Base-by-base conservation (phyloP, 2,329 filamentous ascomycete species). In the Fusarium transvaalense region DNA sequence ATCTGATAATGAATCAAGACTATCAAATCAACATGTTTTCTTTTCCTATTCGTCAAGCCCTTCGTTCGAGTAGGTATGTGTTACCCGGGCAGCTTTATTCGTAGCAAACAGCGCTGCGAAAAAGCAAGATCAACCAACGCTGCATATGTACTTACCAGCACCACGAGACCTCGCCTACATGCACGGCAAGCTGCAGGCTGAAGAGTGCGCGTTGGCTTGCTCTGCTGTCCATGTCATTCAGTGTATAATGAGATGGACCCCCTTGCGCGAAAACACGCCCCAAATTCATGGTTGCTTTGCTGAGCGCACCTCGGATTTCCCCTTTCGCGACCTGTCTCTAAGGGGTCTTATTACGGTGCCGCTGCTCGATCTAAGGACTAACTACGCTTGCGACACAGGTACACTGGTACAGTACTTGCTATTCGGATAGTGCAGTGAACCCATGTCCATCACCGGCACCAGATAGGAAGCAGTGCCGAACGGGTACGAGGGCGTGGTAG, bases 91-190 rank as follows among this genome's bases (percentile, higher is more conserved):
- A 35, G 45, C 32, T 54, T 27, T 27, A 41, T 37, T 50, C 29
- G 23, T 29, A 37, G 35, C 29, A 42, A 31, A 43, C 38, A 35
- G 23, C 29, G 35, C 27, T 39, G 27, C 31, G 21, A 47, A 68
- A 50, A 52, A 64, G 56, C 51, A 63, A 70, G 61, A 39, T 57
- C 41, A 50, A 51, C 38, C 60, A 27, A 29, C 10, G 29, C 29
- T 39, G 50, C 54, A 64, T 39, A 38, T 27, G 31, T 55, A 63
- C 63, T 63, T 55, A 55, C 42, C 21, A 32, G 53, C 64, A 72
- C 73, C 75, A 76, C 75, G 74, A 72, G 75, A 76, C 75, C 73
- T 72, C 60, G 65, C 61, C 72, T 71, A 65, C 69, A 77, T 77
- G 75, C 74, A 76, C 66, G 71, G 66, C 64, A 72, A 69, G 68